Evolutionary conservation across 225 moss, liverwort and hornwort genomes (phyloP).

Genomic region (Marchantia paleacea): DNA sequence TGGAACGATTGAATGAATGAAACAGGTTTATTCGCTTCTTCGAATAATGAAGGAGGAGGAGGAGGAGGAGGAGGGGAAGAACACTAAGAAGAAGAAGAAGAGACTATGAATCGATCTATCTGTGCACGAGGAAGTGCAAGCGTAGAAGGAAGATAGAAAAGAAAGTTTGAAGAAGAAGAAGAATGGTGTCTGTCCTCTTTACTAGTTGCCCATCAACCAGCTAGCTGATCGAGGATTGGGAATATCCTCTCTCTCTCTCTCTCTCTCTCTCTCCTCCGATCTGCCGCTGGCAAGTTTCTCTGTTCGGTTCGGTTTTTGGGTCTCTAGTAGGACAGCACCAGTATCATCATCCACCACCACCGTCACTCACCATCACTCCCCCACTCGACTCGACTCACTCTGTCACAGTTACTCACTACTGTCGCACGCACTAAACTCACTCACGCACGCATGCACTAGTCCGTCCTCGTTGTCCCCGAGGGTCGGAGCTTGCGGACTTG

Average conservation of each 20-base stretch:
- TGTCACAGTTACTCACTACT: neutral
- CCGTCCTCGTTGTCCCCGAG: neutral
- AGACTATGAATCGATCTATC: neutral
- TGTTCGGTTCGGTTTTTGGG: neutral
- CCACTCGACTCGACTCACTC: neutral
- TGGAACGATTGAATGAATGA: slow-evolving; percentile 56
- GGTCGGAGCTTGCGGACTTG: slow-evolving; percentile 5
- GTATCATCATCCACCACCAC: too few species aligned
- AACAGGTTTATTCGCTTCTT: neutral
- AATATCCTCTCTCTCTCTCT: neutral
- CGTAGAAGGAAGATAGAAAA: neutral
- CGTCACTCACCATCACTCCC: neutral
- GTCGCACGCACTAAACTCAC: neutral
- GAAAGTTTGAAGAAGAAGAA: neutral
- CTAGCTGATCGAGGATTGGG: neutral
- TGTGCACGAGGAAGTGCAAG: slow-evolving; percentile 4
- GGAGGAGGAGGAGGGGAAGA: neutral
- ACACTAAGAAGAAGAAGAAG: neutral
- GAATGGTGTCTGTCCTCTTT: neutral
- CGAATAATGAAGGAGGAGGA: neutral
- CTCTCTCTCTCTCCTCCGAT: too few species aligned
- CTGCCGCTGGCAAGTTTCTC: neutral
- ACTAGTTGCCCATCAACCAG: neutral
- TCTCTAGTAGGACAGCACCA: neutral
- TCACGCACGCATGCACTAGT: neutral